phyloP scores from a whole-genome alignment of 257 asterid genomes.

The Ehretia macrophylla region DNA sequence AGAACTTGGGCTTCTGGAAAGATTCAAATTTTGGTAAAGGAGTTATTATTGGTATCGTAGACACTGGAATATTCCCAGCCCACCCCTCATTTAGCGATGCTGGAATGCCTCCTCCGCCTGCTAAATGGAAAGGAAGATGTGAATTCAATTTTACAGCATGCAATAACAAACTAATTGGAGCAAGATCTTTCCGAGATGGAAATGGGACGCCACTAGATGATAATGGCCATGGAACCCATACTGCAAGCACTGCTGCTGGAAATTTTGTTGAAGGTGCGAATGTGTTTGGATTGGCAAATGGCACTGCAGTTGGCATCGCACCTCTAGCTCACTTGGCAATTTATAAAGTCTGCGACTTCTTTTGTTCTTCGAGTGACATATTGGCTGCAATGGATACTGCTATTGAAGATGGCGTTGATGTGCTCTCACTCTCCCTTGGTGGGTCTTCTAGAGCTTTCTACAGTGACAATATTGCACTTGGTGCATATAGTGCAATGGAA shows the following conservation, averaged over 20 bases:
- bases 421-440: constrained; percentile 20
- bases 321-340: constrained; percentile 23
- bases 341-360: constrained; percentile 14
- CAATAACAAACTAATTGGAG: background rate
- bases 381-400: constrained; percentile 24
- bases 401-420: constrained; percentile 20
- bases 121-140: constrained; percentile 4
- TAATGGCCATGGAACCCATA: constrained; percentile 38
- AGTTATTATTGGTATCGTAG: background rate
- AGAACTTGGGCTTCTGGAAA: background rate
- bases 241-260: constrained; percentile 37
- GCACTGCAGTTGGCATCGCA: constrained; percentile 32
- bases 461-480: constrained; percentile 13
- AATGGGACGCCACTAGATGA: background rate
- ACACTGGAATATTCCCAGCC: background rate
- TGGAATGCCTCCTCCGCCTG: constrained; percentile 9
- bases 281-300: constrained; percentile 31
- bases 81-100: constrained; percentile 7
- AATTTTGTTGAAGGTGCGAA: constrained; percentile 29
- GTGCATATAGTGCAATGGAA: constrained; percentile 19
- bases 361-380: constrained; percentile 17
- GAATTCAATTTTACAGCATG: background rate
- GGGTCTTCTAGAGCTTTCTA: constrained; percentile 10
- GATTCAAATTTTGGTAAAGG: constrained; percentile 5
- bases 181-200: background rate